Percentiles rank a stretch among this genome's conserved stretches.
Evolutionary conservation across 495 filamentous ascomycete species (phyloP).

Genomic region (Extremus antarcticus): DNA sequence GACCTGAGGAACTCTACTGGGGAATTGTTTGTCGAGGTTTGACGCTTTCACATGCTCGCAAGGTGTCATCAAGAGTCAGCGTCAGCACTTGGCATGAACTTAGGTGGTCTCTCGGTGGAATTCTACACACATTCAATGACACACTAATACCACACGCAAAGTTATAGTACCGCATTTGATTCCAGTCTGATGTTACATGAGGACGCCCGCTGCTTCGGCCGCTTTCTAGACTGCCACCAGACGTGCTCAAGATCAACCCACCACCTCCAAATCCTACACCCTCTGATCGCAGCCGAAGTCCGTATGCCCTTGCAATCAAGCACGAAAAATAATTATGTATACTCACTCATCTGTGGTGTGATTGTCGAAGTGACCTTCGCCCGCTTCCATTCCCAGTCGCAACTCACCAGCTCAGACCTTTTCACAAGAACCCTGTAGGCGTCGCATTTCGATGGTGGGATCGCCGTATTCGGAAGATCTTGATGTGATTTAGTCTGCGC

Average conservation of each 20-base stretch:
- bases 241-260: no score
- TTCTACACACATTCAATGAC: no score
- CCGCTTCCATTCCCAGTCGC: no score
- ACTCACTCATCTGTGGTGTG: no score
- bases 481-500: neutral
- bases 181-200: neutral
- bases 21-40: no score
- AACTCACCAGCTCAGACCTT: neutral
- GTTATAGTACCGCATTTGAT: neutral
- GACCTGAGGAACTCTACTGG: no score
- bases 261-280: neutral
- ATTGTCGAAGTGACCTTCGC: no score
- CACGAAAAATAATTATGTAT: neutral
- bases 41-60: neutral
- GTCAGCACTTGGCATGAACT: neutral
- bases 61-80: neutral
- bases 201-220: neutral
- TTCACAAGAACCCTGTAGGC: neutral
- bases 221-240: neutral
- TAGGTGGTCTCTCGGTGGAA: no score
- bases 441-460: neutral
- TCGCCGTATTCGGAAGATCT: neutral
- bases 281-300: neutral
- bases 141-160: neutral
- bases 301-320: neutral